A percentile compares a stretch with the other conserved stretches of the same genome.
These are phyloP conservation scores for Panicum hallii DNA, from an alignment of 202 grass and related monocot genomes.

Conservation along the genomic window DNA sequence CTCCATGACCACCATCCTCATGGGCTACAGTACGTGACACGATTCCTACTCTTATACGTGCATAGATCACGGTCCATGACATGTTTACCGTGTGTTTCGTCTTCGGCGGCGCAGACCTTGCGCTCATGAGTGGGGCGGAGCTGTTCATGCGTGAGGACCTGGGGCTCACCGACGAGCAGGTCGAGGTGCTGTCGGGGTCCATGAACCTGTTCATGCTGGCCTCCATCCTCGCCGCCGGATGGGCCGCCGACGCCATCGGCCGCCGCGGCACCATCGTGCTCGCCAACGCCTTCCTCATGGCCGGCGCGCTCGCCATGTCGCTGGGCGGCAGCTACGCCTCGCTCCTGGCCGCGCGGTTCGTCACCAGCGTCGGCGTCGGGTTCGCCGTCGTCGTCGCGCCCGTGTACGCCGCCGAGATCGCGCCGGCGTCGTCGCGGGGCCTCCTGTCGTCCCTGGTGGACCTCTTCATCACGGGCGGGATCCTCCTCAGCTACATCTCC, in stretches of 20 bases:
- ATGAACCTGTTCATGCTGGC: conserved; percentile 48
- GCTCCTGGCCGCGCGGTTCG: neutral
- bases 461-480: neutral
- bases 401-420: neutral
- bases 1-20: too few relatives aligned
- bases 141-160: too few relatives aligned
- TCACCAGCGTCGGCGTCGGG: neutral
- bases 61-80: too few relatives aligned
- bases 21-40: too few relatives aligned
- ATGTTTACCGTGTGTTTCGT: too few relatives aligned
- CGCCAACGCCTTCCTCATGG: neutral
- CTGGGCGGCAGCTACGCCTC: neutral
- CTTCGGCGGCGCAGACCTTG: too few relatives aligned
- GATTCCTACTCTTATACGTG: too few relatives aligned
- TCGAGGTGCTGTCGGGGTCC: conserved; percentile 52
- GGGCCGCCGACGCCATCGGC: neutral
- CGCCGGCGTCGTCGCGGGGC: neutral
- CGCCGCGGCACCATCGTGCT: neutral
- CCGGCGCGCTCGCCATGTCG: neutral
- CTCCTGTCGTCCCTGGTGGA: too few relatives aligned
- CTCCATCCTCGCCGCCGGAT: neutral
- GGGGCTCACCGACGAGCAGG: neutral
- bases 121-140: too few relatives aligned
- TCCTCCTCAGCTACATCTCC: neutral
- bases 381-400: neutral